phyloP scores from a whole-genome alignment of 371 early-diverging fungal genomes.

The Mortierella sp. region DNA sequence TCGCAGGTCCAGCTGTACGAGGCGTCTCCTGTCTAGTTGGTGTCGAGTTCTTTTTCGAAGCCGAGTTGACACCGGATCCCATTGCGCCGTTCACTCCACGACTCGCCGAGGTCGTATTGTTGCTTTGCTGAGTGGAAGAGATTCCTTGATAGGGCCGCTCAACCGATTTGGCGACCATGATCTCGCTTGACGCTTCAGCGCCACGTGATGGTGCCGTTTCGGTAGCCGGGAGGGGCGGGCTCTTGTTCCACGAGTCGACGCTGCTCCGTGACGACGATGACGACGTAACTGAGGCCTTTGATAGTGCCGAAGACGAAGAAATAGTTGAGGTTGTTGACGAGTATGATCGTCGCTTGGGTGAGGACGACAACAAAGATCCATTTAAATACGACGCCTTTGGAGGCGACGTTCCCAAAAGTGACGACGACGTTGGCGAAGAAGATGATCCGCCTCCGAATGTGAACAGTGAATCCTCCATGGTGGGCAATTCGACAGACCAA shows the following conservation, averaged over 20 bases:
- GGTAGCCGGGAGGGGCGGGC: background rate
- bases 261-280: constrained; percentile 1
- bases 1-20: background rate
- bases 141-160: background rate
- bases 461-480: constrained; percentile 32
- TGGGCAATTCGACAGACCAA: constrained; percentile 39
- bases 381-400: background rate
- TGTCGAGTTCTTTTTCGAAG: background rate
- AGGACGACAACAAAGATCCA: background rate
- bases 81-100: background rate
- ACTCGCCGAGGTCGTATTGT: background rate
- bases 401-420: background rate
- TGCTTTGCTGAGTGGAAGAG: too few relatives aligned
- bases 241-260: background rate
- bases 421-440: constrained; percentile 1
- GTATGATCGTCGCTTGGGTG: background rate
- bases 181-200: background rate
- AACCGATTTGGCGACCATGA: background rate
- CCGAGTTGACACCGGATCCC: background rate
- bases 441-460: constrained; percentile 18
- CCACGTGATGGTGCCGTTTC: background rate
- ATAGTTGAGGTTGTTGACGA: background rate
- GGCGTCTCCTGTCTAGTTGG: background rate
- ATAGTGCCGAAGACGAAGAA: background rate
- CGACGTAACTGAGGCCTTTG: background rate